phyloP scores from a whole-genome alignment of 1,284 basidiomycete genomes.

The Cystobasidium slooffiae region DNA sequence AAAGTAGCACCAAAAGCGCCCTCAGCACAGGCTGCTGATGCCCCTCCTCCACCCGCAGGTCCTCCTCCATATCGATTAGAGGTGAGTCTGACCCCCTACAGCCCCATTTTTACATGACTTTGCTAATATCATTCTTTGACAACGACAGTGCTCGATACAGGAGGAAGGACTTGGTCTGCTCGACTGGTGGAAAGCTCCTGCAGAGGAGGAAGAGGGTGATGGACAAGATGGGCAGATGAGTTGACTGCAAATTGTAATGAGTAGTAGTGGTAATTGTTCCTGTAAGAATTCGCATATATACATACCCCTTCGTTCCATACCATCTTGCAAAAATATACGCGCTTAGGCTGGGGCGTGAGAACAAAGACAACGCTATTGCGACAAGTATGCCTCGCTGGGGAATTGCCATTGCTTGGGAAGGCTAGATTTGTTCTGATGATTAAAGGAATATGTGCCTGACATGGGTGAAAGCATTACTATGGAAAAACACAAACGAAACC shows the following conservation, averaged over 20 bases:
- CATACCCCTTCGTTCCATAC: conserved; percentile 21
- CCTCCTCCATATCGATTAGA: conserved; percentile 34
- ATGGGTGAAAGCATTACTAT: too few relatives aligned
- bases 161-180: conserved; percentile 81
- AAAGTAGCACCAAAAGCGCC: conserved; percentile 40
- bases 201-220: conserved; percentile 50
- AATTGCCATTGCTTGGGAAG: too few relatives aligned
- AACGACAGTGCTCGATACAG: conserved; percentile 75
- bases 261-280: background rate
- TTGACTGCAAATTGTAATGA: background rate
- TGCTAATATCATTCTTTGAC: background rate
- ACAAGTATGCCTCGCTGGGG: too few relatives aligned
- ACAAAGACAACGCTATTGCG: too few relatives aligned
- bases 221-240: conserved; percentile 15
- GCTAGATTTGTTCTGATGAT: too few relatives aligned
- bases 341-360: too few relatives aligned
- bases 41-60: conserved; percentile 3
- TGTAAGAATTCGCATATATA: background rate
- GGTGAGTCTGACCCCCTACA: background rate
- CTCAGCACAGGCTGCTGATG: conserved; percentile 8
- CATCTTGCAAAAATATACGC: background rate
- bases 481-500: too few relatives aligned
- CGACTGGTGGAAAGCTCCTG: conserved; percentile 62
- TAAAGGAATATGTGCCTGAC: too few relatives aligned
- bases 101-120: background rate